Evolutionary conservation across 108 stramenopile species (phyloP).

Genomic region (Skeletonema tropicum): DNA sequence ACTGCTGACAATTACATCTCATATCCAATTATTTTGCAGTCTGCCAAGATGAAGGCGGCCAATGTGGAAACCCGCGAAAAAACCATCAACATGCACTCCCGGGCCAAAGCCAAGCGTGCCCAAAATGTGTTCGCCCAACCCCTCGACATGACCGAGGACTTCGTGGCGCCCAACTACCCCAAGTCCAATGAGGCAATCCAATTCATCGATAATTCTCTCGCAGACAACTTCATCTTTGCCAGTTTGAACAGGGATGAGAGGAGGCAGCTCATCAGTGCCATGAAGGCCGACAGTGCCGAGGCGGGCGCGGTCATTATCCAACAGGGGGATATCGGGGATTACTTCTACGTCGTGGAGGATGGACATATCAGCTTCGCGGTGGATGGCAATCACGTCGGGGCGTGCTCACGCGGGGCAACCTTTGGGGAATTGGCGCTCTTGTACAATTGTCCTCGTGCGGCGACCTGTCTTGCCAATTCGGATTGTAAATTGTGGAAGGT

Average conservation of each 20-base stretch:
- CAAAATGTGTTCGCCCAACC: constrained; percentile 88
- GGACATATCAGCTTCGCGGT: constrained; percentile 88
- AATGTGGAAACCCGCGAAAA: constrained; percentile 71
- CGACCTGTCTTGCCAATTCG: constrained; percentile 76
- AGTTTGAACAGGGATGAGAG: constrained; percentile 75
- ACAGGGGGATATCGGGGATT: constrained; percentile 89
- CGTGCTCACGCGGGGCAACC: constrained; percentile 81
- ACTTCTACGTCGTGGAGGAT: constrained; percentile 90
- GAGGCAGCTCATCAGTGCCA: constrained; percentile 84
- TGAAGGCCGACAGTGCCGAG: constrained; percentile 81
- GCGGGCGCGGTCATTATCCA: constrained; percentile 88
- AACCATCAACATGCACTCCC: constrained; percentile 79
- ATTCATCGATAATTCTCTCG: constrained; percentile 83
- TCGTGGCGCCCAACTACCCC: constrained; percentile 69
- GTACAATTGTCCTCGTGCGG: constrained; percentile 92
- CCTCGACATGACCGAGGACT: constrained; percentile 77
- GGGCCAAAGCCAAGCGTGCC: constrained; percentile 73
- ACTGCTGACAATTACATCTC: neutral
- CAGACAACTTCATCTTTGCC: constrained; percentile 90
- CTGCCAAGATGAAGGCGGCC: constrained; percentile 20
- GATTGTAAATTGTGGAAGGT: constrained; percentile 90
- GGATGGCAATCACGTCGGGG: constrained; percentile 84
- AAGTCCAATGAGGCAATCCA: constrained; percentile 78
- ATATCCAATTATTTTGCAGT: neutral
- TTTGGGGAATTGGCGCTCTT: constrained; percentile 90